A percentile compares a stretch with the other conserved stretches of the same genome.
These are phyloP conservation scores for Scheffersomyces illinoinensis DNA, from an alignment of 1,139 yeast genomes.

Conservation along the genomic window DNA sequence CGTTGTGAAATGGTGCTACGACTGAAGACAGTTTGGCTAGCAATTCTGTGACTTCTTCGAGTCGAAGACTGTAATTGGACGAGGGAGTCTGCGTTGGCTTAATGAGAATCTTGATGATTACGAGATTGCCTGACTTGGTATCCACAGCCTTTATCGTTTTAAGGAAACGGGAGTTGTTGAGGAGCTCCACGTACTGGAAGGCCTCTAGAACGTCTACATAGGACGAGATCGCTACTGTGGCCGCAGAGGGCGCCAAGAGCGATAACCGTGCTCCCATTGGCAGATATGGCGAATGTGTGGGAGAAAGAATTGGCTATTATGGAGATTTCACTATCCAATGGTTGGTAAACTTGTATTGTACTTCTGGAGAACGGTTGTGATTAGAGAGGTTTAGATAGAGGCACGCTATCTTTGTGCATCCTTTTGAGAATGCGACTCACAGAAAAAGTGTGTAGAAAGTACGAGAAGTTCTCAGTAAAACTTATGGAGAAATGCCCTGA, in stretches of 20 bases:
- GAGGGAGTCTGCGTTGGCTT: constrained; percentile 55
- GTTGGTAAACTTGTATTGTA: not conserved
- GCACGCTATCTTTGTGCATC: not conserved
- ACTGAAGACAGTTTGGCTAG: constrained; percentile 36
- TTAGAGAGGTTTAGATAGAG: not conserved
- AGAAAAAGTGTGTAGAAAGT: not conserved
- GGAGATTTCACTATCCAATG: not conserved
- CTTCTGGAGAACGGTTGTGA: not conserved
- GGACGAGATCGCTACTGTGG: constrained; percentile 89
- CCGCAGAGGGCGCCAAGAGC: constrained; percentile 83
- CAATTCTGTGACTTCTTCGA: constrained; percentile 37
- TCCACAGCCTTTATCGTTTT: constrained; percentile 82
- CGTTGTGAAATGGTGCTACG: constrained; percentile 57
- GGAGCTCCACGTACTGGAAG: constrained; percentile 69
- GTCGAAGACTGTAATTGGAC: constrained; percentile 28
- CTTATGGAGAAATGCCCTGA: not conserved
- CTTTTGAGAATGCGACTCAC: not conserved
- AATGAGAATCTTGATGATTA: constrained; percentile 78
- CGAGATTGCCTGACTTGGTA: constrained; percentile 56
- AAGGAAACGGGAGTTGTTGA: constrained; percentile 77
- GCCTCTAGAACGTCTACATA: constrained; percentile 78
- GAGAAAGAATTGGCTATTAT: not conserved
- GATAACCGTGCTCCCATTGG: constrained; percentile 87
- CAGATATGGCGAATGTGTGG: not conserved
- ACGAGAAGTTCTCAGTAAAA: not conserved